These are phyloP conservation scores for Stagonosporopsis cucurbitacearum DNA, from an alignment of 2,329 filamentous ascomycete species.

Conservation along the genomic window DNA sequence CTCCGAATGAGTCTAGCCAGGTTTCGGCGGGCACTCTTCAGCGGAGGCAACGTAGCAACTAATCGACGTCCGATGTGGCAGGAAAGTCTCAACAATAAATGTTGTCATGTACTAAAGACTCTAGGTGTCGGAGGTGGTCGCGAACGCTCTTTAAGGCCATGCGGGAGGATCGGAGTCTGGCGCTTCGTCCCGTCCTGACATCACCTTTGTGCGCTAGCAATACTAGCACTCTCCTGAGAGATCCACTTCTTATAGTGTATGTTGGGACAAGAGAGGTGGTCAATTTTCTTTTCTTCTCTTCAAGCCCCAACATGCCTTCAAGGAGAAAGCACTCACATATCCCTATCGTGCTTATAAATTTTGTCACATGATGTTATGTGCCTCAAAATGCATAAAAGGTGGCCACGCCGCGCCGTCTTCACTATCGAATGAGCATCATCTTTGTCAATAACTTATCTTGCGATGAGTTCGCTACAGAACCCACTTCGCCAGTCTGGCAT, in stretches of 20 bases:
- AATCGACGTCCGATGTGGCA: too few relatives aligned
- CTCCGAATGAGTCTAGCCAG: too few relatives aligned
- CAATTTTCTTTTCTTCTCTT: slow-evolving; percentile 2
- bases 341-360: not conserved
- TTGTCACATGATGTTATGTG: not conserved
- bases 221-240: too few relatives aligned
- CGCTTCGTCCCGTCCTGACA: not conserved
- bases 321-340: not conserved
- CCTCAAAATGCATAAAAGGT: not conserved
- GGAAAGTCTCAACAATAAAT: too few relatives aligned
- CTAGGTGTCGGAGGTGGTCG: too few relatives aligned
- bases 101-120: too few relatives aligned
- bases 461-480: slow-evolving; percentile 13
- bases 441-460: not conserved
- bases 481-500: slow-evolving; percentile 22
- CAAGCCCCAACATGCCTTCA: not conserved
- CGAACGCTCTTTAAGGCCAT: not conserved
- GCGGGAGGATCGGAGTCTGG: not conserved
- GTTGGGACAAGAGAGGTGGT: not conserved
- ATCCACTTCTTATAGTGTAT: not conserved
- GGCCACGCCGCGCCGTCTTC: not conserved
- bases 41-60: too few relatives aligned
- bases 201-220: not conserved
- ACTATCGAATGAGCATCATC: not conserved
- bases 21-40: too few relatives aligned